These are phyloP conservation scores for Chlamydomonas asymmetrica DNA, from an alignment of 139 green algal genomes.

Conservation along the genomic window DNA sequence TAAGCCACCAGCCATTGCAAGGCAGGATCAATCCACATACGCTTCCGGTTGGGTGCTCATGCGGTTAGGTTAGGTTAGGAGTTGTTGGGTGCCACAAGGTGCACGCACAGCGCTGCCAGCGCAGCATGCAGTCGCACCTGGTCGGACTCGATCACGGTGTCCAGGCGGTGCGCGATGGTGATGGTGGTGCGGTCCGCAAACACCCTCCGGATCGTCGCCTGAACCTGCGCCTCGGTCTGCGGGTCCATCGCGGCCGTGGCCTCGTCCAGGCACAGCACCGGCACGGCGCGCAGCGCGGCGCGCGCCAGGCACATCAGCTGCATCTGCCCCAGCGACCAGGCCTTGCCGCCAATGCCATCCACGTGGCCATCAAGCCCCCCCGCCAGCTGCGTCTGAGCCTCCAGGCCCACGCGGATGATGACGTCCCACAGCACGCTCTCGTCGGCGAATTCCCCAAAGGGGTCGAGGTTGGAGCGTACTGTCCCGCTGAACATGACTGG, in stretches of 20 bases:
- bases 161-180: constrained; percentile 62
- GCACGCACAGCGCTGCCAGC: no score
- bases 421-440: constrained; percentile 63
- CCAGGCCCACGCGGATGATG: constrained; percentile 31
- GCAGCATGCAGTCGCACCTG: constrained; percentile 55
- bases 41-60: no score
- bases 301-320: constrained; percentile 81
- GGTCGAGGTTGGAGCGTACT: constrained; percentile 89
- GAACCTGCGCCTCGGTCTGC: constrained; percentile 68
- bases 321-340: constrained; percentile 69
- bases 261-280: constrained; percentile 75
- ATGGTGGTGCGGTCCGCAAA: constrained; percentile 64
- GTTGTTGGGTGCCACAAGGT: no score
- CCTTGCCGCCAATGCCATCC: constrained; percentile 42
- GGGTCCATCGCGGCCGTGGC: constrained; percentile 76
- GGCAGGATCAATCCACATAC: no score
- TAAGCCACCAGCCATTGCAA: no score
- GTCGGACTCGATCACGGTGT: constrained; percentile 74
- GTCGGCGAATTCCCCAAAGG: constrained; percentile 41
- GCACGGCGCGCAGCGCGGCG: constrained; percentile 63
- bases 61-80: no score
- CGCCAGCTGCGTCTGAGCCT: constrained; percentile 26
- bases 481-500: constrained; percentile 89
- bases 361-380: constrained; percentile 71
- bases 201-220: constrained; percentile 45